Evolutionary conservation across 202 grass and related monocot genomes (phyloP).

Genomic region (Schoenoplectus triqueter): DNA sequence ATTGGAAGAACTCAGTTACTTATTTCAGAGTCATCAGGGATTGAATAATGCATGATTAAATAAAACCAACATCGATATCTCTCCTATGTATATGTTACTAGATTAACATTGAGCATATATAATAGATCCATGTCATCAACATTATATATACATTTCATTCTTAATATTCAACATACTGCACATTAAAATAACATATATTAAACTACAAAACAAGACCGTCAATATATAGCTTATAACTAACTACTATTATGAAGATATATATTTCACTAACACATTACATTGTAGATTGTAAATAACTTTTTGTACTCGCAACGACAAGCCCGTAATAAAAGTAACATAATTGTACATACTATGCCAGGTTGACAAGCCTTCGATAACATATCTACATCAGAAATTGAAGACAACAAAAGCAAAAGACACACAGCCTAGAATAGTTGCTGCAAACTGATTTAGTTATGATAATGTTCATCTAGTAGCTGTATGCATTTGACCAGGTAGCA

Average conservation of each 20-base stretch:
- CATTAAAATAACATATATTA: neutral
- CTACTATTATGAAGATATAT: neutral
- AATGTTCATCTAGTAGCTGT: slow-evolving; percentile 20
- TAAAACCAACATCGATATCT: too few species aligned
- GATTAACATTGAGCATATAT: too few species aligned
- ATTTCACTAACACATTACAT: neutral
- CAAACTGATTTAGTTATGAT: neutral
- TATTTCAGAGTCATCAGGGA: too few species aligned
- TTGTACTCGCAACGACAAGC: neutral
- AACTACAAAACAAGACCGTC: neutral
- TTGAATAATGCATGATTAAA: too few species aligned
- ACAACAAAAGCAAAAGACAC: neutral
- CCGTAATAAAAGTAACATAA: neutral
- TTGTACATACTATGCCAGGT: neutral
- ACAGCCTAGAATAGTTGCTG: slow-evolving; percentile 24
- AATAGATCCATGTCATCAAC: neutral
- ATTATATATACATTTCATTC: neutral
- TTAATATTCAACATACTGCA: neutral
- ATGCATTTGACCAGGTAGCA: slow-evolving; percentile 32
- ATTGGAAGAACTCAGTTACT: neutral
- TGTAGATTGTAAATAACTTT: neutral
- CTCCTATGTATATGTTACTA: too few species aligned
- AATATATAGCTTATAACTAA: neutral
- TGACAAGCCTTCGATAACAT: slow-evolving; percentile 7
- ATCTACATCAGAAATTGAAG: slow-evolving; percentile 25